Base-by-base conservation (phyloP, 2,329 filamentous ascomycete genomes). In the Pseudogymnoascus sp. region DNA sequence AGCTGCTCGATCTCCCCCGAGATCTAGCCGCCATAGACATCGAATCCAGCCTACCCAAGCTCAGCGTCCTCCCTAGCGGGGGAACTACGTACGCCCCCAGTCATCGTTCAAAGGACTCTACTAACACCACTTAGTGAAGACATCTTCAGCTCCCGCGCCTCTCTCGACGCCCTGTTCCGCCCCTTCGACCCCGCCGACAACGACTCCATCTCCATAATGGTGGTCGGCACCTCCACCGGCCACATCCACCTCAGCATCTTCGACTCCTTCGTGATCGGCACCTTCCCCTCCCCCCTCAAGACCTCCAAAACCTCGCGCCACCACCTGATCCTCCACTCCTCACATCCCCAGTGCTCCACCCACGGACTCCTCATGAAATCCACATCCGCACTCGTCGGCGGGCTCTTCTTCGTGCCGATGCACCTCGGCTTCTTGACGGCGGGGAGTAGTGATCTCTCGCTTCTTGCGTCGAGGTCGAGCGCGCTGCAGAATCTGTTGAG, bases 381-480 rank as follows among this genome's bases (percentile, higher is more conserved):
- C n/a, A 75, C 74, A 19, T 72, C 77, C 19, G 72, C 74, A 1
- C 74, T 78, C 5, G 74, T 70, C 6, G 68, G 78, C 29, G 67
- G 74, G 15, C 71, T 88, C 9, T 82, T 85, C 64, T 76, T 93
- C n/a, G 78, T 93, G 0, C 89, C 89, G 0, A 84, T 96, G 72
- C 90, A 96, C 68, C 79, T 96, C n/a, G 85, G 88, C 0, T 96
- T 96, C 71, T 85, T 96, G 59, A 86, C 87, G 10, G n/a, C 17
- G 88, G 11, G 87, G 2, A 90, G 90, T 2, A 85, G 92, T 63
- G 90, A 96, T 70, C 78, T 97, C 1, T 90, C 93, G 29, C 81
- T 96, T 4, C 80, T 97, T 11, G 89, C 93, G 0, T 91, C 89
- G 15, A 96, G 96, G 70, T 88, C 91, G 4, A 96, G 93, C 0